phyloP scores from a whole-genome alignment of 805 yeast genomes.

The Metschnikowia rubicola region DNA sequence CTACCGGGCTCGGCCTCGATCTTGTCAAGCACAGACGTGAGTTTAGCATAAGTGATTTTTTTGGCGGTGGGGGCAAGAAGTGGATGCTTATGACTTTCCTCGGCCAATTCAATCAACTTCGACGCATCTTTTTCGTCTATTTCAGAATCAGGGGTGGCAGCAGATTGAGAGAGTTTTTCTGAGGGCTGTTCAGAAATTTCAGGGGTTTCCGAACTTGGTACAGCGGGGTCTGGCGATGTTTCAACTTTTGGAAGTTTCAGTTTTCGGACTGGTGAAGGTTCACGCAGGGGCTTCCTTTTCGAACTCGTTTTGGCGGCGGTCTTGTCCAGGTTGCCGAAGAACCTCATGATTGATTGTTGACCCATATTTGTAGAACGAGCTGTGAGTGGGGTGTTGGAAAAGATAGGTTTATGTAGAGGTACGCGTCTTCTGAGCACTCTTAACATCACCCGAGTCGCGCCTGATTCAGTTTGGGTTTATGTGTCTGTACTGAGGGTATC shows the following conservation, averaged over 20 bases:
- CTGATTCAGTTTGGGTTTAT: background rate
- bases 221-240: too few species aligned
- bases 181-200: background rate
- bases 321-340: slow-evolving; percentile 13
- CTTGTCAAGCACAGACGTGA: slow-evolving; percentile 67
- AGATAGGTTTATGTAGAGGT: background rate
- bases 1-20: slow-evolving; percentile 81
- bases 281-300: slow-evolving; percentile 3
- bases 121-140: slow-evolving; percentile 8
- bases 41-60: slow-evolving; percentile 33
- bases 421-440: slow-evolving; percentile 8
- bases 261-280: slow-evolving; percentile 1
- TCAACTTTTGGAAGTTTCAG: background rate
- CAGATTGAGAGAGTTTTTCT: background rate
- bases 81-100: slow-evolving; percentile 10
- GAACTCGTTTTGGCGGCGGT: background rate
- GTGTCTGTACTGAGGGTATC: too few species aligned
- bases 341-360: slow-evolving; percentile 17
- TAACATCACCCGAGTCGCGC: slow-evolving; percentile 8
- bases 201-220: background rate
- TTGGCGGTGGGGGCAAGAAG: slow-evolving; percentile 5
- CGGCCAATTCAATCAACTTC: slow-evolving; percentile 12
- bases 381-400: background rate
- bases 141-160: background rate
- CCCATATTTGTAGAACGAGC: slow-evolving; percentile 7